phyloP scores from a whole-genome alignment of 331 rosid species.

The Cucumis variabilis region DNA sequence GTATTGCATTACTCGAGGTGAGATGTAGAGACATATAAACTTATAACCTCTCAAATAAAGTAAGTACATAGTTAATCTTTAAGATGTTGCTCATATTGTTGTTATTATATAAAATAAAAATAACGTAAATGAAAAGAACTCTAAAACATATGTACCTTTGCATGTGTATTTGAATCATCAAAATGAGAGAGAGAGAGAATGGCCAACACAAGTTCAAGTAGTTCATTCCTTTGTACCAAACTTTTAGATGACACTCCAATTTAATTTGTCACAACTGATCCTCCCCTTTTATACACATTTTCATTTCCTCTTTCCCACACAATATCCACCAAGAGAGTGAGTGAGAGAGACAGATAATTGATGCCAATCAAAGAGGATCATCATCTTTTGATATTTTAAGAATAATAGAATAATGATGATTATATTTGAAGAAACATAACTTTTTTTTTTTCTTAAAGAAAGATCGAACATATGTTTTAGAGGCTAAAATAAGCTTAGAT shows the following conservation, averaged over 20 bases:
- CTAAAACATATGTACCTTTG: not conserved
- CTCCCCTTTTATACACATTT: slow-evolving; percentile 24
- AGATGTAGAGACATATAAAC: too few species aligned
- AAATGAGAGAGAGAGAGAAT: not conserved
- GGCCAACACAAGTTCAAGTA: too few species aligned
- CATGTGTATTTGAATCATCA: not conserved
- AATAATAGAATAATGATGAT: not conserved
- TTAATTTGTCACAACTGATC: slow-evolving; percentile 1
- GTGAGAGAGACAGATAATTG: not conserved
- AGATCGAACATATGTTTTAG: too few species aligned
- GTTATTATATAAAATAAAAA: too few species aligned
- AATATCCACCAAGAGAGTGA: not conserved
- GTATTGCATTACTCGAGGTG: not conserved
- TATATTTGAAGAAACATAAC: too few species aligned
- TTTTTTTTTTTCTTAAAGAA: too few species aligned
- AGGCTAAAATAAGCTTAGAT: too few species aligned
- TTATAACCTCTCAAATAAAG: too few species aligned
- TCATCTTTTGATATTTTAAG: not conserved
- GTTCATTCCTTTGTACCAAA: not conserved
- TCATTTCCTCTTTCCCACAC: not conserved
- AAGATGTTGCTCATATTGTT: too few species aligned
- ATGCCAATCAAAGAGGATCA: not conserved
- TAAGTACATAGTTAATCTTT: too few species aligned
- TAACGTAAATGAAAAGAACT: too few species aligned
- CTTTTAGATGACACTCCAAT: not conserved